phyloP scores from a whole-genome alignment of 1,139 yeast genomes.

The Dujonia santamariae region DNA sequence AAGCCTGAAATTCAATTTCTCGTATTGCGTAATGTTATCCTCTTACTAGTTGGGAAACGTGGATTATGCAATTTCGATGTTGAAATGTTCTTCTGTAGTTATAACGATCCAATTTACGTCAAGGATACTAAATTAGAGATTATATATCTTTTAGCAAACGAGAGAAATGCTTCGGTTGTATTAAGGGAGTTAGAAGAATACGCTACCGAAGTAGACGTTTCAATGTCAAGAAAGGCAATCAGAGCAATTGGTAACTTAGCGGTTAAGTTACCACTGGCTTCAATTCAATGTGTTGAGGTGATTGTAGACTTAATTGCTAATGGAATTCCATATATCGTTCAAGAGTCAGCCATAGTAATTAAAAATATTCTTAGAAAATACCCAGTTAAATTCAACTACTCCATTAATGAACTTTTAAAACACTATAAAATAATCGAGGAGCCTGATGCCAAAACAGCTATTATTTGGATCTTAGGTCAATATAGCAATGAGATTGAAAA shows the following conservation, averaged over 20 bases:
- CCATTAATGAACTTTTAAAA: conserved; percentile 38
- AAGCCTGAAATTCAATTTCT: conserved; percentile 85
- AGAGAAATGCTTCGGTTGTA: conserved; percentile 57
- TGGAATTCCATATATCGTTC: conserved; percentile 72
- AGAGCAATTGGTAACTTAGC: conserved; percentile 90
- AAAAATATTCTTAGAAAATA: conserved; percentile 77
- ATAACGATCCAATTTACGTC: conserved; percentile 82
- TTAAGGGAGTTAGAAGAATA: conserved; percentile 78
- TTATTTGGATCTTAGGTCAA: conserved; percentile 85
- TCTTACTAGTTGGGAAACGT: conserved; percentile 67
- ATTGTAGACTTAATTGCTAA: conserved; percentile 59
- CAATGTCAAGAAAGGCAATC: conserved; percentile 83
- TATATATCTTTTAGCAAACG: conserved; percentile 73
- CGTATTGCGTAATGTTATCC: conserved; percentile 74
- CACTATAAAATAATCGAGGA: conserved; percentile 58
- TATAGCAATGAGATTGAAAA: conserved; percentile 52
- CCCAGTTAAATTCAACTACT: conserved; percentile 46
- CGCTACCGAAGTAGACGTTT: conserved; percentile 81
- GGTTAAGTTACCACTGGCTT: conserved; percentile 57
- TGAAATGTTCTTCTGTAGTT: conserved; percentile 75
- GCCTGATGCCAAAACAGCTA: conserved; percentile 74
- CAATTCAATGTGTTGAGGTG: conserved; percentile 62
- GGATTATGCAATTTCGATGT: conserved; percentile 64
- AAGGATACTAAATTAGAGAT: conserved; percentile 90
- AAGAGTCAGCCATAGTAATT: conserved; percentile 75